Percentiles rank a stretch among this genome's conserved stretches.
phyloP scores from a whole-genome alignment of 106 monocot genomes.

The Iris macrosiphon region DNA sequence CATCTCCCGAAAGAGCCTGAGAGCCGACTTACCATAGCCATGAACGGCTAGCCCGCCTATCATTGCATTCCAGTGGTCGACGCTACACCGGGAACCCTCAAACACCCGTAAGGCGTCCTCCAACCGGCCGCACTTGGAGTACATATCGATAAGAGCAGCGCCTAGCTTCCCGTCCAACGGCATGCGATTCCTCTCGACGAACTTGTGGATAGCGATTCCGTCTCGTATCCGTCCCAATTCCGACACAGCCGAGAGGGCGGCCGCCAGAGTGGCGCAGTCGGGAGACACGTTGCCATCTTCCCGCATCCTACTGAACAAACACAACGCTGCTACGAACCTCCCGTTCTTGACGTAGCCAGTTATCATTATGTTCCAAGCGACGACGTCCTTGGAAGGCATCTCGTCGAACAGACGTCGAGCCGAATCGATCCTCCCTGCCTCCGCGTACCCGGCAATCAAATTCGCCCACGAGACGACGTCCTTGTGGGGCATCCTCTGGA shows the following conservation, averaged over 20 bases:
- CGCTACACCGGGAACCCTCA: conserved; percentile 14
- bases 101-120: conserved; percentile 39
- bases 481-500: conserved; percentile 33
- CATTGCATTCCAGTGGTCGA: conserved; percentile 65
- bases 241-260: conserved; percentile 34
- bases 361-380: conserved; percentile 50
- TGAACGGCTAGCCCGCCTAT: conserved; percentile 50
- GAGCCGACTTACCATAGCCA: conserved; percentile 27
- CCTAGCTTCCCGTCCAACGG: conserved; percentile 36
- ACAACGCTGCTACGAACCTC: conserved; percentile 17
- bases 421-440: conserved; percentile 17
- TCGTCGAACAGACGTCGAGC: conserved; percentile 26
- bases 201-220: conserved; percentile 32
- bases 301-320: conserved; percentile 33
- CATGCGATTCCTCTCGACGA: conserved; percentile 18
- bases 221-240: conserved; percentile 27
- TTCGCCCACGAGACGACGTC: conserved; percentile 40
- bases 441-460: conserved; percentile 36
- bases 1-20: conserved; percentile 40
- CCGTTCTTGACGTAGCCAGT: conserved; percentile 42
- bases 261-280: conserved; percentile 25
- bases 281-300: conserved; percentile 13
- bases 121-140: conserved; percentile 48
- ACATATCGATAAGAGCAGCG: conserved; percentile 58
- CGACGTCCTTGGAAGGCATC: conserved; percentile 38